Evolutionary conservation across 306 rosid species (phyloP).

Genomic region (Sphenostylis stenocarpa): DNA sequence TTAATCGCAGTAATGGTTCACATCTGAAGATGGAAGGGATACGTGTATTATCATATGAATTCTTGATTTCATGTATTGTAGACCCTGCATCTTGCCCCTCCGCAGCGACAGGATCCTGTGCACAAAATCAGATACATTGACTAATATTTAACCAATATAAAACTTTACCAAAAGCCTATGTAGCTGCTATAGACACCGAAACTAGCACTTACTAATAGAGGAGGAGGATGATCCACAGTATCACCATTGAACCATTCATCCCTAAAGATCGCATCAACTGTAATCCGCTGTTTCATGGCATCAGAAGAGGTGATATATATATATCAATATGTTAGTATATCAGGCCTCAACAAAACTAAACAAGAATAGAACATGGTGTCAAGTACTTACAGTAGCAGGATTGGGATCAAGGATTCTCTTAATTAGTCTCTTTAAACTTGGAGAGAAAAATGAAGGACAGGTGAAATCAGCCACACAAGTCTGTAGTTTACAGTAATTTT

Average conservation of each 20-base stretch:
- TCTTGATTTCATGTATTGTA: constrained; percentile 56
- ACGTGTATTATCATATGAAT: constrained; percentile 58
- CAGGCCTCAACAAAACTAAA: neutral
- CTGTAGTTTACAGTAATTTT: constrained; percentile 45
- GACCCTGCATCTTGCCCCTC: constrained; percentile 56
- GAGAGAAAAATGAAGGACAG: constrained; percentile 74
- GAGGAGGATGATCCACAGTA: constrained; percentile 65
- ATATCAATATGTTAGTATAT: neutral
- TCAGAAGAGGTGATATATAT: neutral
- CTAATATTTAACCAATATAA: neutral
- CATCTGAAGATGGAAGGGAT: constrained; percentile 62
- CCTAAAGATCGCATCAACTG: constrained; percentile 61
- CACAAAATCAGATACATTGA: constrained; percentile 5
- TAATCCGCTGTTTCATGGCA: constrained; percentile 61
- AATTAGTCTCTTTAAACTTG: constrained; percentile 64
- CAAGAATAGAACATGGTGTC: neutral
- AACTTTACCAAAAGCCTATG: constrained; percentile 24
- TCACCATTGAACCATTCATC: constrained; percentile 83
- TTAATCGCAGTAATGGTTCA: too few species aligned
- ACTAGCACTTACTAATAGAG: constrained; percentile 52
- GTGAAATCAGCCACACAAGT: constrained; percentile 63
- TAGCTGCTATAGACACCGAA: constrained; percentile 47
- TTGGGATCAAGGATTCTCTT: constrained; percentile 79
- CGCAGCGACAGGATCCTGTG: constrained; percentile 36
- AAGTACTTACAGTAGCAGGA: constrained; percentile 57